These are phyloP conservation scores for Dryas integrifolia DNA, from an alignment of 331 rosid species.

Conservation along the genomic window DNA sequence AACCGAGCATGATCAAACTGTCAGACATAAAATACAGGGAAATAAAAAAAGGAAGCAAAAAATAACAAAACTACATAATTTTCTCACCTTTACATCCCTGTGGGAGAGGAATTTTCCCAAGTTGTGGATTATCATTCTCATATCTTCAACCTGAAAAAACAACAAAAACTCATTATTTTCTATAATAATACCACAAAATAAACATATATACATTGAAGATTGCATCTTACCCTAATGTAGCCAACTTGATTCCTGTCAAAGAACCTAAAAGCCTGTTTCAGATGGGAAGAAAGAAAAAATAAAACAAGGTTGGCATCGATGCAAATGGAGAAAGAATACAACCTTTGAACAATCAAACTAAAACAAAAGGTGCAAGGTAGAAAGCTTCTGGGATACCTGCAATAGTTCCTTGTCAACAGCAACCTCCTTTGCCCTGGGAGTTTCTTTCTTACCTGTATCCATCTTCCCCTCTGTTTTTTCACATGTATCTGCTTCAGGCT, in stretches of 20 bases:
- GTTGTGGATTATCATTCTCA: slow-evolving; percentile 77
- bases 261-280: slow-evolving; percentile 82
- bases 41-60: not conserved
- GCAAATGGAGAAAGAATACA: slow-evolving; percentile 10
- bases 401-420: slow-evolving; percentile 68
- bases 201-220: not conserved
- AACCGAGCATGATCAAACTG: slow-evolving; percentile 16
- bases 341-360: slow-evolving; percentile 8
- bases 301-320: slow-evolving; percentile 13
- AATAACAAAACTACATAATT: not conserved
- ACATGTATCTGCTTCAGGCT: slow-evolving; percentile 31
- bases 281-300: slow-evolving; percentile 15
- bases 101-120: slow-evolving; percentile 84
- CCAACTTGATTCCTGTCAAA: slow-evolving; percentile 82
- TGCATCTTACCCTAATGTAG: slow-evolving; percentile 62
- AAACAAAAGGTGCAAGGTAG: not conserved
- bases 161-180: slow-evolving; percentile 16
- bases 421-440: slow-evolving; percentile 45
- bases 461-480: slow-evolving; percentile 48
- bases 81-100: slow-evolving; percentile 89
- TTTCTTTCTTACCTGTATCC: slow-evolving; percentile 51
- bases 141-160: slow-evolving; percentile 78
- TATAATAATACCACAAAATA: slow-evolving; percentile 6
- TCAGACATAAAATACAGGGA: not conserved
- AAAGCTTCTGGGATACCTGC: slow-evolving; percentile 47